Evolutionary conservation across 495 filamentous ascomycete genomes (phyloP).

Genomic region (Hypoxylon fragiforme): DNA sequence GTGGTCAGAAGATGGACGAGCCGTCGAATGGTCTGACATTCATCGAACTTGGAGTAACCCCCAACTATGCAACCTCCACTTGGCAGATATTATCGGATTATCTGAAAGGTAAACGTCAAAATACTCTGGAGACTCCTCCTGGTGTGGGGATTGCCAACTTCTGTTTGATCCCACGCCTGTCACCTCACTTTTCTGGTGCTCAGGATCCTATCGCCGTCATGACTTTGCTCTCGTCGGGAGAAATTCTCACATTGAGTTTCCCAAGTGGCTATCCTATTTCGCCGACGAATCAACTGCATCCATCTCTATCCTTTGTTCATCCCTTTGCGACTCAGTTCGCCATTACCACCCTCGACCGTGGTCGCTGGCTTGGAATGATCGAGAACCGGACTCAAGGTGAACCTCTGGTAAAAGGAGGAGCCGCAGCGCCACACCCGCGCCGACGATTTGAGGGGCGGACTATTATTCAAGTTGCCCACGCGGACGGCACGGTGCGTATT

Average conservation of each 20-base stretch:
- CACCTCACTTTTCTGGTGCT: constrained; percentile 82
- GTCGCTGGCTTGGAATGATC: constrained; percentile 83
- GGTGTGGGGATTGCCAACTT: constrained; percentile 80
- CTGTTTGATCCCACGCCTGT: constrained; percentile 75
- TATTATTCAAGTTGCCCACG: constrained; percentile 79
- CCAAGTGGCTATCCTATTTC: constrained; percentile 87
- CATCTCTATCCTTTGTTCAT: constrained; percentile 80
- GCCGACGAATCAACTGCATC: constrained; percentile 87
- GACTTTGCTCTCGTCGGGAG: constrained; percentile 78
- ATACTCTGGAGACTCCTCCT: constrained; percentile 75
- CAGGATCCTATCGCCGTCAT: constrained; percentile 89
- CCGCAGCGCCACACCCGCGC: constrained; percentile 63
- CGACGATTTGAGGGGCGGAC: constrained; percentile 80
- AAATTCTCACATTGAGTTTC: constrained; percentile 85
- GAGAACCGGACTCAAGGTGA: constrained; percentile 76
- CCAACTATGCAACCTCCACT: constrained; percentile 85
- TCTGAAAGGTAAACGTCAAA: constrained; percentile 69
- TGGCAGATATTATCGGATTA: constrained; percentile 80
- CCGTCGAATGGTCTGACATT: constrained; percentile 78
- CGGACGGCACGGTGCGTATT: constrained; percentile 80
- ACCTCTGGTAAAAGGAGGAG: constrained; percentile 74
- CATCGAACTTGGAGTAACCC: constrained; percentile 84
- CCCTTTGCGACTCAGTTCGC: constrained; percentile 76
- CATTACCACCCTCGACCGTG: constrained; percentile 70
- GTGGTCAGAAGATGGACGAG: constrained; percentile 67